Evolutionary conservation across 83 land plant genomes (phyloP), one percentile per base, ranked within the genome.

Genomic region (Picea abies): DNA sequence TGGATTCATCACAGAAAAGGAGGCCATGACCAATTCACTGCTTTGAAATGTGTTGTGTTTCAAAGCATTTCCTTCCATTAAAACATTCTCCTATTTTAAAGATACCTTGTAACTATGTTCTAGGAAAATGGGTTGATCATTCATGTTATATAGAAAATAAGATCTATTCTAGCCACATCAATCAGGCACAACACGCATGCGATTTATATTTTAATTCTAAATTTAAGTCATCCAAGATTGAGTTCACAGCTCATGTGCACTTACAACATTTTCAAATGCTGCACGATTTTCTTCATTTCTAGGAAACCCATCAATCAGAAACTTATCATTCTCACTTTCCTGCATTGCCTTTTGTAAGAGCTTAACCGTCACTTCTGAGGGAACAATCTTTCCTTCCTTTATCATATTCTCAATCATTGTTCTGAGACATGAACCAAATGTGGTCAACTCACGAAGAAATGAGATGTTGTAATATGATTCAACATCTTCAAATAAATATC

Each of bases 291-390:
- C 97, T 80, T 95, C 92, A 85, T 91, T 93, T 32, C 97, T 85
- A 26, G 97, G 97, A 76, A 95, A 95, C 20, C 97, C 96, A 88
- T 95, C 97, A 84, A 95, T 93, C 20, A 95, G 88, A 83, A 95
- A 91, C 65, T 91, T 95, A 82, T 91, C 89, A 67, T 90, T 91
- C 9, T 79, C 90, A 84, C 78, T 91, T 79, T 91, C 91, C 32
- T 29, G 68, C 89, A 95, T 95, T 52, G 97, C 97, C 76, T 79
- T 82, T 66, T 87, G 90, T 52, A 95, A 90, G 76, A 95, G 95
- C 87, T 89, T 90, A 52, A 95, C 86, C 26, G 96, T 95, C 25
- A 95, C 94, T 87, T 91, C 94, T 52, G 97, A 92, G 49, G 97
- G 96, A 41, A 91, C 96, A 81, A 95, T 95, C 76, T 93, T 93